phyloP scores from a whole-genome alignment of 164 flowering plant species.

The Taxillus chinensis region DNA sequence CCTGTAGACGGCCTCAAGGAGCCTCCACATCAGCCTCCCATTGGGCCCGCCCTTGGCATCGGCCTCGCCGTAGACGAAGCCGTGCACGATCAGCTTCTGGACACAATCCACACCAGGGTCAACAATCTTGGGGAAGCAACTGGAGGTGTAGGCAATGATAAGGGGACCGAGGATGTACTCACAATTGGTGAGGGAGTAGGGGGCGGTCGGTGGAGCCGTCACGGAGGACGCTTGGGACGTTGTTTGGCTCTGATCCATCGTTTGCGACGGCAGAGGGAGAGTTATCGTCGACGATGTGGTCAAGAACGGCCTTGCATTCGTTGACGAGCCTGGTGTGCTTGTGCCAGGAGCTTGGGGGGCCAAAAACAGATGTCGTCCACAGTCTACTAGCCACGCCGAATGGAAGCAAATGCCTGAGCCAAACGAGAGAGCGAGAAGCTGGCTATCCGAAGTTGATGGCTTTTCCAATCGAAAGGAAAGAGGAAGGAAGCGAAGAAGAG shows the following conservation, averaged over 20 bases:
- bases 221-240: constrained; percentile 64
- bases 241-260: constrained; percentile 22
- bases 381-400: too few relatives aligned
- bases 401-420: too few relatives aligned
- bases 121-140: constrained; percentile 58
- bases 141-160: constrained; percentile 54
- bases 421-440: too few relatives aligned
- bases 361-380: too few relatives aligned
- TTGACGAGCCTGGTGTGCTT: constrained; percentile 83
- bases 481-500: too few relatives aligned
- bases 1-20: constrained; percentile 78
- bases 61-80: constrained; percentile 77
- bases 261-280: background rate
- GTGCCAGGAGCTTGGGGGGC: constrained; percentile 91
- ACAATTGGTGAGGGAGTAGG: constrained; percentile 62
- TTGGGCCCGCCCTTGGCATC: constrained; percentile 56
- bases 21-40: constrained; percentile 36
- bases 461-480: too few relatives aligned
- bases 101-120: constrained; percentile 81
- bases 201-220: constrained; percentile 40
- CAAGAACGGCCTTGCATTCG: constrained; percentile 74
- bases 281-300: constrained; percentile 20
- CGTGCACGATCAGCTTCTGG: constrained; percentile 74
- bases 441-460: too few relatives aligned
- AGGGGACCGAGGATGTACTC: constrained; percentile 68